phyloP scores from a whole-genome alignment of 352 stramenopile species.

The Phytopythium cucurbitacearum region DNA sequence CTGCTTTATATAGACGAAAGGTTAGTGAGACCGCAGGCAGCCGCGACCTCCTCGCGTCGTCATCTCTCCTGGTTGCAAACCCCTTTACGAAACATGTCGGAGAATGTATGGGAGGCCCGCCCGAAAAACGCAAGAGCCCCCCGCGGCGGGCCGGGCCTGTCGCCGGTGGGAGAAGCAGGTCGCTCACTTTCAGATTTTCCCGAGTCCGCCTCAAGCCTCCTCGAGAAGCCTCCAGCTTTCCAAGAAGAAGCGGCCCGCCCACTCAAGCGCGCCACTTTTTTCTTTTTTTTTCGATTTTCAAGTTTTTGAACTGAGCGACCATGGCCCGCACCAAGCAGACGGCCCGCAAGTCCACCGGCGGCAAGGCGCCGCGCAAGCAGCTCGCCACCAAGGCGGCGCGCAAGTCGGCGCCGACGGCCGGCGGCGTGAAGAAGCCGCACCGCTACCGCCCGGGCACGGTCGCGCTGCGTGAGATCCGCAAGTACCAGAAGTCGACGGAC shows the following conservation, averaged over 20 bases:
- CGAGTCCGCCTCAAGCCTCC: constrained; percentile 7
- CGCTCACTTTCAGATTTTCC: background rate
- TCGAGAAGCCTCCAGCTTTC: background rate
- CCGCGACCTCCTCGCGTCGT: constrained; percentile 6
- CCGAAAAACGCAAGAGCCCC: constrained; percentile 7
- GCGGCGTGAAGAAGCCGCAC: constrained; percentile 90
- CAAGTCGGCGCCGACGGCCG: constrained; percentile 90
- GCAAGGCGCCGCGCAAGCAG: constrained; percentile 94
- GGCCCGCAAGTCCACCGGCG: constrained; percentile 93
- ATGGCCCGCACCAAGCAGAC: constrained; percentile 97
- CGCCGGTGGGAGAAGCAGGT: background rate
- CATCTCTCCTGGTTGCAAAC: constrained; percentile 35
- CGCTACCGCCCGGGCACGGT: constrained; percentile 78
- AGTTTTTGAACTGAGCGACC: constrained; percentile 1
- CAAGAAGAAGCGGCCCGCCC: background rate
- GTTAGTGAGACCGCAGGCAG: background rate
- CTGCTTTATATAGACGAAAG: background rate
- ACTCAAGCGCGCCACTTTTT: constrained; percentile 7
- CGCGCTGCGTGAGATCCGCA: constrained; percentile 94
- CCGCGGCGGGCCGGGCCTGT: background rate
- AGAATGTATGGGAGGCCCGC: constrained; percentile 28
- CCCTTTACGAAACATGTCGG: constrained; percentile 27
- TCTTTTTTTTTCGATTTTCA: background rate
- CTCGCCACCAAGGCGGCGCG: constrained; percentile 90
- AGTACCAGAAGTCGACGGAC: constrained; percentile 95